Evolutionary conservation across 768 basidiomycete species (phyloP).

Genomic region (Lactifluus pinguis): DNA sequence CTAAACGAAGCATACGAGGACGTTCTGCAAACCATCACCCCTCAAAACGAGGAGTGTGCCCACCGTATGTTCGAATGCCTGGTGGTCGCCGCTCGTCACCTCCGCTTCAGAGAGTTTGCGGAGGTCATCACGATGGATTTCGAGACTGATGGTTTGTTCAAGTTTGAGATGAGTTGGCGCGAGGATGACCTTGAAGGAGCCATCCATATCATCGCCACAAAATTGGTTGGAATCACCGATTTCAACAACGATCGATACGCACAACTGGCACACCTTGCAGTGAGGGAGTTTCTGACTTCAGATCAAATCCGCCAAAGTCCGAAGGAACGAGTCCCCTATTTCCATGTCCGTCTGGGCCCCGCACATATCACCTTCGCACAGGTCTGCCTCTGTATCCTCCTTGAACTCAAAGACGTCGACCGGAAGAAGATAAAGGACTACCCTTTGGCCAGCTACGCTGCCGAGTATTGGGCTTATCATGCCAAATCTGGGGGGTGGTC

Average conservation of each 20-base stretch:
- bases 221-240: background rate
- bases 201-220: background rate
- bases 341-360: background rate
- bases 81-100: background rate
- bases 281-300: background rate
- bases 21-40: background rate
- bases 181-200: background rate
- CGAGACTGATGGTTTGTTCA: background rate
- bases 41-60: background rate
- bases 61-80: background rate
- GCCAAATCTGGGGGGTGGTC: background rate
- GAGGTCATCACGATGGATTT: background rate
- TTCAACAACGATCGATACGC: background rate
- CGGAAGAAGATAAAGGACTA: background rate
- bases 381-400: background rate
- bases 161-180: background rate
- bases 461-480: background rate
- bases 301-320: background rate
- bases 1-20: background rate
- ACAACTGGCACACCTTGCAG: background rate
- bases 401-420: background rate
- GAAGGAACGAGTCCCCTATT: background rate
- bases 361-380: background rate
- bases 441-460: background rate
- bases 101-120: background rate